Conservation (phyloP, 2,329 filamentous ascomycete species). For the Fusarium marasasianum region DNA sequence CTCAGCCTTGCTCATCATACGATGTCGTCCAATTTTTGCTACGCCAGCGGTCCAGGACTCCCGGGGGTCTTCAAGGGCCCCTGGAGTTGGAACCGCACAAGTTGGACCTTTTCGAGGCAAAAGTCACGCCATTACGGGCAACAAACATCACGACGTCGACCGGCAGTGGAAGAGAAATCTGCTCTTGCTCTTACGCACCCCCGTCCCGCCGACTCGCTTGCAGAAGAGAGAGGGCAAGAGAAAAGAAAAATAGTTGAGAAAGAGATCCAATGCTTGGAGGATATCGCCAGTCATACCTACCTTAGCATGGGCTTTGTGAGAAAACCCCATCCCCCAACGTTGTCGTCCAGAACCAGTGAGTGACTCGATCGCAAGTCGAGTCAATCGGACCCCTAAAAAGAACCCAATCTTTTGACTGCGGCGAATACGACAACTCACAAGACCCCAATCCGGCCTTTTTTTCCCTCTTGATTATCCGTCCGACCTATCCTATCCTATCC, state of each 20-base stretch:
- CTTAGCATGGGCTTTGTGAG: neutral
- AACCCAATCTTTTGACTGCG: conserved; percentile 22
- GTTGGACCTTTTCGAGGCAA: conserved; percentile 39
- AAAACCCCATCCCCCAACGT: conserved; percentile 22
- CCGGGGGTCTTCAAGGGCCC: conserved; percentile 38
- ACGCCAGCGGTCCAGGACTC: conserved; percentile 40
- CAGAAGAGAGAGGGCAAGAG: conserved; percentile 3
- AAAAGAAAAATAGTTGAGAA: conserved; percentile 9
- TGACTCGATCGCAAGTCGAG: conserved; percentile 15
- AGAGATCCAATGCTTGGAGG: conserved; percentile 1
- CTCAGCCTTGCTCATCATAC: conserved; percentile 52
- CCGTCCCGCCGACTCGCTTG: conserved; percentile 26
- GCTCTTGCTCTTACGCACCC: conserved; percentile 18
- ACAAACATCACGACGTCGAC: conserved; percentile 43
- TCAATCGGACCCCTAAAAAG: conserved; percentile 22
- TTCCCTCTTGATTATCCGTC: conserved; percentile 11
- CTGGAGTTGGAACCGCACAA: conserved; percentile 37
- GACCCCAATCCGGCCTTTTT: conserved; percentile 14
- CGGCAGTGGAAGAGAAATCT: conserved; percentile 35
- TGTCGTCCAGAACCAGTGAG: conserved; percentile 13
- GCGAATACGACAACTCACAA: conserved; percentile 36
- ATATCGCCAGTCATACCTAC: conserved; percentile 17
- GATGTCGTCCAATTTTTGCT: conserved; percentile 47
- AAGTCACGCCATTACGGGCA: conserved; percentile 45
- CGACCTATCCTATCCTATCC: neutral